Conservation (phyloP, 306 rosid genomes). For the Potentilla sterilis region DNA sequence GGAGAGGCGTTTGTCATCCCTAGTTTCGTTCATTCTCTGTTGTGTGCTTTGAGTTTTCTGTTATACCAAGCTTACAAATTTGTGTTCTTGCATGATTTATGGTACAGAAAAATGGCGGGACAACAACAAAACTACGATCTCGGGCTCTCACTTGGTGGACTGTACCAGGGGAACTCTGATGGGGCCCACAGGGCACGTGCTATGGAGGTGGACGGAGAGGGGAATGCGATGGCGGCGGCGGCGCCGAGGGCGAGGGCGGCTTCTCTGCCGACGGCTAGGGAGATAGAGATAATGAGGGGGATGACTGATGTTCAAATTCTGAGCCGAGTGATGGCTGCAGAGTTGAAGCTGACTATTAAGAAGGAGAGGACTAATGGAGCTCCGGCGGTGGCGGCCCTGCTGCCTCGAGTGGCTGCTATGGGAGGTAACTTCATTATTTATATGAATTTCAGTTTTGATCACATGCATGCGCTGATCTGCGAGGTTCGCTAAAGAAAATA, state of each 20-base stretch:
- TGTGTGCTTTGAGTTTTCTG: background rate
- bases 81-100: background rate
- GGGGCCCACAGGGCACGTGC: constrained; percentile 24
- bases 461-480: background rate
- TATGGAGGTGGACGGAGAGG: constrained; percentile 23
- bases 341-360: background rate
- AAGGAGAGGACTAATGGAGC: background rate
- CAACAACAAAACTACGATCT: constrained; percentile 12
- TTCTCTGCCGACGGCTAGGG: background rate
- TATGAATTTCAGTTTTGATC: background rate
- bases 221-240: background rate
- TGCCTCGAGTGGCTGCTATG: background rate
- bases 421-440: background rate
- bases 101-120: background rate
- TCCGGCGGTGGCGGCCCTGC: background rate
- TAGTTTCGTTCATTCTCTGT: background rate
- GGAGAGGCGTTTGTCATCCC: background rate
- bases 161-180: constrained; percentile 10
- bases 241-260: background rate
- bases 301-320: background rate
- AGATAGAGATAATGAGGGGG: background rate
- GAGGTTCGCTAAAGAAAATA: too few species aligned
- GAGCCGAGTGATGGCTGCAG: background rate
- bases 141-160: constrained; percentile 38
- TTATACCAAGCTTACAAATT: background rate